Evolutionary conservation across 2,329 filamentous ascomycete genomes (phyloP).

Genomic region (Botrytis tulipae): DNA sequence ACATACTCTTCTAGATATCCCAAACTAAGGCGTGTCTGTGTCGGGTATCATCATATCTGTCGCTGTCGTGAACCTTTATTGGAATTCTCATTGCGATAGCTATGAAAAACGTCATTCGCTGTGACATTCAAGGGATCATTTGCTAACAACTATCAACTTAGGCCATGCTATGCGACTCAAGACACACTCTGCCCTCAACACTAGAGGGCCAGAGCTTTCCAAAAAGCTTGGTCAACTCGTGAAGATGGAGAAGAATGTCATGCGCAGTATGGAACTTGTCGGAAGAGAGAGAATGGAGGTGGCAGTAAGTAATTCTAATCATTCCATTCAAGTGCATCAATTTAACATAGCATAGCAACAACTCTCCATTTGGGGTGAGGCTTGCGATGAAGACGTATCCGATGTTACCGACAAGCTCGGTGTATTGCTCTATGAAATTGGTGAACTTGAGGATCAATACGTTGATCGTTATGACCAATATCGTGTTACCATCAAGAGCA

Average conservation of each 20-base stretch:
- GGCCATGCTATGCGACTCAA: constrained; percentile 73
- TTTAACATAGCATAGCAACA: constrained; percentile 68
- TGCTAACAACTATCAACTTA: constrained; percentile 62
- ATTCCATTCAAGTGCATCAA: not conserved
- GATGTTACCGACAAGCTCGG: constrained; percentile 99
- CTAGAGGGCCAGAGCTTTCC: constrained; percentile 68
- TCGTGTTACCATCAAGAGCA: constrained; percentile 98
- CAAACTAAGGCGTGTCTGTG: not conserved
- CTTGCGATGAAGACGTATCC: constrained; percentile 93
- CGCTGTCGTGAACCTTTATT: not conserved
- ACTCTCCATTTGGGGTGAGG: constrained; percentile 96
- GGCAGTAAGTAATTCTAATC: constrained; percentile 63
- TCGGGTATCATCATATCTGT: not conserved
- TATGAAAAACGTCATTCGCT: not conserved
- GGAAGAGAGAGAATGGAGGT: constrained; percentile 98
- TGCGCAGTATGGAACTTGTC: constrained; percentile 96
- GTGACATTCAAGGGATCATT: not conserved
- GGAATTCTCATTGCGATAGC: not conserved
- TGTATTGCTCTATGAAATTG: constrained; percentile 88
- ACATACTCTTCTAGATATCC: not conserved
- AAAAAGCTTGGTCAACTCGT: constrained; percentile 98
- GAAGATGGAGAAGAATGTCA: constrained; percentile 99
- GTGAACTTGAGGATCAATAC: constrained; percentile 94
- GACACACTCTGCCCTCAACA: constrained; percentile 67
- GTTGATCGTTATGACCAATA: constrained; percentile 99